Evolutionary conservation across 2,329 filamentous ascomycete genomes (phyloP).

Genomic region (Colletotrichum paranaense): DNA sequence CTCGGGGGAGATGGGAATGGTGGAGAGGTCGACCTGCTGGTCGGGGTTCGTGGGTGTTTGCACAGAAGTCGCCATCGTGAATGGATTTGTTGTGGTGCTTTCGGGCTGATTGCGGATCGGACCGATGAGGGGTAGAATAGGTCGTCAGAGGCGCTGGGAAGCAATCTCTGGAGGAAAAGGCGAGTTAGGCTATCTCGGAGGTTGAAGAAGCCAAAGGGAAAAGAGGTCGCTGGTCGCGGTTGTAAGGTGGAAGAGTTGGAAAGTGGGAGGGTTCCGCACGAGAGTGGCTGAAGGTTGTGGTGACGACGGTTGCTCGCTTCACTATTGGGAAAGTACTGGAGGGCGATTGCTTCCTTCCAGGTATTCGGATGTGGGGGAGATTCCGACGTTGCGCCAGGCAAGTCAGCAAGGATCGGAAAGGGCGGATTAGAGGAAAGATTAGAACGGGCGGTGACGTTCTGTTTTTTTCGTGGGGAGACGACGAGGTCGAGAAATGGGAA

Average conservation of each 20-base stretch:
- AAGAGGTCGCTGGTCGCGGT: slow-evolving; percentile 15
- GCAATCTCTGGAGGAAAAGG: slow-evolving; percentile 15
- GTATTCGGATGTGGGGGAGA: slow-evolving; percentile 22
- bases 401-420: slow-evolving; percentile 38
- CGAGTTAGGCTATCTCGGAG: slow-evolving; percentile 10
- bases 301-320: slow-evolving; percentile 32
- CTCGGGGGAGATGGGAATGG: slow-evolving; percentile 74
- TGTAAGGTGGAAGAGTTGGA: slow-evolving; percentile 22
- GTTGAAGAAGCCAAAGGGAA: background rate
- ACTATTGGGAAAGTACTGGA: slow-evolving; percentile 38
- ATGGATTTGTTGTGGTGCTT: slow-evolving; percentile 23
- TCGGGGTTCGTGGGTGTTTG: slow-evolving; percentile 37
- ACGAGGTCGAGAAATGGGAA: slow-evolving; percentile 18
- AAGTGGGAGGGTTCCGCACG: slow-evolving; percentile 35
- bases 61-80: slow-evolving; percentile 50
- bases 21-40: slow-evolving; percentile 74
- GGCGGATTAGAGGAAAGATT: slow-evolving; percentile 9
- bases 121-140: slow-evolving; percentile 18
- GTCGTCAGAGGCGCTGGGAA: slow-evolving; percentile 18
- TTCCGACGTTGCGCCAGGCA: slow-evolving; percentile 54
- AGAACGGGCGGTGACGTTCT: slow-evolving; percentile 25
- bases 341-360: slow-evolving; percentile 43
- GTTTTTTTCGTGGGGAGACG: slow-evolving; percentile 1
- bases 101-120: slow-evolving; percentile 15
- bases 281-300: slow-evolving; percentile 20